A percentile compares a stretch with the other conserved stretches of the same genome.
Evolutionary conservation across 148 eudicot genomes (phyloP).

Genomic region (Spergularia marina): DNA sequence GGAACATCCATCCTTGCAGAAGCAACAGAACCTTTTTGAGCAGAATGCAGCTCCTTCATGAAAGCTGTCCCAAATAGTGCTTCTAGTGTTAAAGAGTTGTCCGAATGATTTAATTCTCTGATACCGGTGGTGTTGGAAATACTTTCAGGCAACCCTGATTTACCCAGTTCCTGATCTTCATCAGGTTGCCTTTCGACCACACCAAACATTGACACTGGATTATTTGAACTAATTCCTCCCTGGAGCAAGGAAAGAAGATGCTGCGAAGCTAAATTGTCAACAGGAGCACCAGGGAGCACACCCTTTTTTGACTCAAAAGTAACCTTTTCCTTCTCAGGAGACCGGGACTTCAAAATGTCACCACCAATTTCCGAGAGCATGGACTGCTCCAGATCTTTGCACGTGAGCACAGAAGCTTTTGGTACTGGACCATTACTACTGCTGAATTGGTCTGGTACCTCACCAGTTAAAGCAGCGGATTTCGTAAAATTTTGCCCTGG

Average conservation of each 20-base stretch:
- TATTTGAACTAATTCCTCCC: slow-evolving; percentile 39
- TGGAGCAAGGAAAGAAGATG: slow-evolving; percentile 85
- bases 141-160: slow-evolving; percentile 21
- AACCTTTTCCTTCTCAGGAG: slow-evolving; percentile 26
- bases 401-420: slow-evolving; percentile 70
- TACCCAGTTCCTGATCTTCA: slow-evolving; percentile 28
- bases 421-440: slow-evolving; percentile 40
- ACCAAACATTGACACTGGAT: slow-evolving; percentile 17
- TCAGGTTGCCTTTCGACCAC: slow-evolving; percentile 32
- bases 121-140: slow-evolving; percentile 34
- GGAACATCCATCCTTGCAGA: slow-evolving; percentile 37
- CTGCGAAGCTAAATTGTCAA: slow-evolving; percentile 61
- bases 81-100: slow-evolving; percentile 64
- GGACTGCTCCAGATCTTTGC: slow-evolving; percentile 95
- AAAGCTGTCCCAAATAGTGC: slow-evolving; percentile 85
- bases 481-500: slow-evolving; percentile 25
- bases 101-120: slow-evolving; percentile 30
- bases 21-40: slow-evolving; percentile 47
- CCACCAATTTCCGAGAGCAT: slow-evolving; percentile 65
- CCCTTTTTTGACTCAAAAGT: slow-evolving; percentile 28
- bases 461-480: slow-evolving; percentile 34
- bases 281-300: slow-evolving; percentile 32
- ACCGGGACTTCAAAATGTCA: slow-evolving; percentile 33
- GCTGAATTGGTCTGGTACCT: slow-evolving; percentile 31
- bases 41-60: slow-evolving; percentile 86